Evolutionary conservation across 306 rosid genomes (phyloP).

Genomic region (Glycine tomentella): DNA sequence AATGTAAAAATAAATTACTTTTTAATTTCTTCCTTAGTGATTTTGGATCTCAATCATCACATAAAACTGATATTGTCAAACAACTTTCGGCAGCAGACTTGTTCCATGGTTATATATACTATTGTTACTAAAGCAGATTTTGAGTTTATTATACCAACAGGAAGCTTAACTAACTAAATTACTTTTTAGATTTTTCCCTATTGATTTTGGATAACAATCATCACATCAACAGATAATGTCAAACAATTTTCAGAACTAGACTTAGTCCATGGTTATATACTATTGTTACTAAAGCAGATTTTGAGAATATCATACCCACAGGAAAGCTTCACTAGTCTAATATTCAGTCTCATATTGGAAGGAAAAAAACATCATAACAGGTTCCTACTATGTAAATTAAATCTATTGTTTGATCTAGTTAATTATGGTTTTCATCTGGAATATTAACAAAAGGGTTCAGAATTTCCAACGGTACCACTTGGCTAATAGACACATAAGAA

Average conservation of each 20-base stretch:
- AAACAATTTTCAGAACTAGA: not conserved
- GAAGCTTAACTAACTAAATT: not conserved
- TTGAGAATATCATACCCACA: not conserved
- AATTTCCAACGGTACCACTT: not conserved
- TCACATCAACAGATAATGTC: not conserved
- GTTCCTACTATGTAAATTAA: not conserved
- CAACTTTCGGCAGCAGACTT: too few relatives aligned
- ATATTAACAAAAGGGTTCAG: not conserved
- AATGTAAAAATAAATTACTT: too few relatives aligned
- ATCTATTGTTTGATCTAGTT: not conserved
- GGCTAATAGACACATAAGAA: not conserved
- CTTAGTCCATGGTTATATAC: not conserved
- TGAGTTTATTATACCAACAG: too few relatives aligned
- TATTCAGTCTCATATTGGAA: not conserved
- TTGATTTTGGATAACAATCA: not conserved
- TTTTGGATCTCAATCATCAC: too few relatives aligned
- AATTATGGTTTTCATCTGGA: slow-evolving; percentile 14
- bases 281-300: not conserved
- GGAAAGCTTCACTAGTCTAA: not conserved
- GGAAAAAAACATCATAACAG: not conserved
- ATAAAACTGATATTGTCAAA: too few relatives aligned
- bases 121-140: too few relatives aligned
- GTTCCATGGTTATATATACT: too few relatives aligned
- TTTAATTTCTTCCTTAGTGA: too few relatives aligned
- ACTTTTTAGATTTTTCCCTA: not conserved